Conservation (phyloP, 257 asterid genomes). For the Cinchona pubescens region DNA sequence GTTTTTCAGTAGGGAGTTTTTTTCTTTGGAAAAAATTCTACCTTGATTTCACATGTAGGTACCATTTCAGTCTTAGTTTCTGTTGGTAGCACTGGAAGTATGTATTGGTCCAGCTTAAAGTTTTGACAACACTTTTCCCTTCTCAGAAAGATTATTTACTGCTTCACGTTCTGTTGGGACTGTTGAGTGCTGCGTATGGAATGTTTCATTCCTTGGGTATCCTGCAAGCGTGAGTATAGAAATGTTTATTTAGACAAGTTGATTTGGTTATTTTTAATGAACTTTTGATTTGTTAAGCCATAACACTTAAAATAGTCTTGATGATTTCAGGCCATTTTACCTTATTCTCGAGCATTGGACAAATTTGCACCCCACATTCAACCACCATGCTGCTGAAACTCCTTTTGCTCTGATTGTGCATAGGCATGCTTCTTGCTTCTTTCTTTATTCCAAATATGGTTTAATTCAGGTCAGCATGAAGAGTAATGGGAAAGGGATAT, state of each 20-base stretch:
- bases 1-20: not conserved
- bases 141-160: conserved; percentile 18
- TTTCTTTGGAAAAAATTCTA: not conserved
- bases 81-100: not conserved
- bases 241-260: not conserved
- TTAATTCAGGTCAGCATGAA: conserved; percentile 91
- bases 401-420: conserved; percentile 17
- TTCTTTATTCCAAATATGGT: conserved; percentile 10
- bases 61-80: not conserved
- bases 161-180: conserved; percentile 81
- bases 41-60: not conserved
- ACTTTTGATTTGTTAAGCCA: conserved; percentile 4
- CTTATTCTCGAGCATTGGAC: conserved; percentile 96
- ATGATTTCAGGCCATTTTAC: conserved; percentile 84
- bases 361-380: conserved; percentile 97
- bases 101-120: not conserved
- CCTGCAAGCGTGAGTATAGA: conserved; percentile 83
- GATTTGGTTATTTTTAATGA: not conserved
- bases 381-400: conserved; percentile 59
- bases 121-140: not conserved
- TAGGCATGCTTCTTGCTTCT: conserved; percentile 18
- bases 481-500: conserved; percentile 98
- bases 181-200: conserved; percentile 97
- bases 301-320: conserved; percentile 12
- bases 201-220: conserved; percentile 91